phyloP scores from a whole-genome alignment of 441 rosid genomes.

The Aleurites moluccanus region DNA sequence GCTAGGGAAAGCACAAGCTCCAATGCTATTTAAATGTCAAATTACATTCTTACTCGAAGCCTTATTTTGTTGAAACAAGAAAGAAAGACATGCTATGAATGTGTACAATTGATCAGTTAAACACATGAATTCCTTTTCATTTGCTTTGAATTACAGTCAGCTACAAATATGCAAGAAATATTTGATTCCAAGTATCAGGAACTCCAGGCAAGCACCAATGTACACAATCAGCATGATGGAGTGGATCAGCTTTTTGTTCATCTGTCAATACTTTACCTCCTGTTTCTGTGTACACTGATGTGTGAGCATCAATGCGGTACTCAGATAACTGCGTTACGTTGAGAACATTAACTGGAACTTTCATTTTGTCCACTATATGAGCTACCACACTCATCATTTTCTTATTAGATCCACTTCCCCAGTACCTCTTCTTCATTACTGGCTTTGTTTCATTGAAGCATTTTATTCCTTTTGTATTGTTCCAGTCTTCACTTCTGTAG shows the following conservation, averaged over 20 bases:
- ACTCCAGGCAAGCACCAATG: slow-evolving; percentile 95
- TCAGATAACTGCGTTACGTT: slow-evolving; percentile 88
- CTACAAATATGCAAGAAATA: slow-evolving; percentile 63
- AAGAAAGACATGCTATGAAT: not conserved
- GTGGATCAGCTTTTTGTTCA: slow-evolving; percentile 64
- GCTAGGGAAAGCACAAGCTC: too few species aligned
- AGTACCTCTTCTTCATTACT: slow-evolving; percentile 52
- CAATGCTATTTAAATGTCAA: too few species aligned
- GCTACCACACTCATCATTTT: slow-evolving; percentile 70
- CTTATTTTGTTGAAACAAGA: not conserved
- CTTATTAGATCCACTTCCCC: slow-evolving; percentile 80
- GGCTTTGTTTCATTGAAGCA: slow-evolving; percentile 91
- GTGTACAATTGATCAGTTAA: slow-evolving; percentile 19
- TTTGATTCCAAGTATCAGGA: slow-evolving; percentile 88
- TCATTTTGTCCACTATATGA: slow-evolving; percentile 51
- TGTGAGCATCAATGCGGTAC: slow-evolving; percentile 75
- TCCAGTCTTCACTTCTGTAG: slow-evolving; percentile 72
- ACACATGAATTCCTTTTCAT: not conserved
- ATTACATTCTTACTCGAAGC: too few species aligned
- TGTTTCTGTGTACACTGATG: slow-evolving; percentile 73
- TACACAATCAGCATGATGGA: slow-evolving; percentile 76
- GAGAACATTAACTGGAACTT: slow-evolving; percentile 61
- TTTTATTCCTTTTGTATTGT: slow-evolving; percentile 53
- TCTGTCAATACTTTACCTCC: slow-evolving; percentile 69
- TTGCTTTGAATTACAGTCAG: not conserved